These are phyloP conservation scores for Stropharia rugosoannulata DNA, from an alignment of 768 basidiomycete genomes.

Conservation along the genomic window DNA sequence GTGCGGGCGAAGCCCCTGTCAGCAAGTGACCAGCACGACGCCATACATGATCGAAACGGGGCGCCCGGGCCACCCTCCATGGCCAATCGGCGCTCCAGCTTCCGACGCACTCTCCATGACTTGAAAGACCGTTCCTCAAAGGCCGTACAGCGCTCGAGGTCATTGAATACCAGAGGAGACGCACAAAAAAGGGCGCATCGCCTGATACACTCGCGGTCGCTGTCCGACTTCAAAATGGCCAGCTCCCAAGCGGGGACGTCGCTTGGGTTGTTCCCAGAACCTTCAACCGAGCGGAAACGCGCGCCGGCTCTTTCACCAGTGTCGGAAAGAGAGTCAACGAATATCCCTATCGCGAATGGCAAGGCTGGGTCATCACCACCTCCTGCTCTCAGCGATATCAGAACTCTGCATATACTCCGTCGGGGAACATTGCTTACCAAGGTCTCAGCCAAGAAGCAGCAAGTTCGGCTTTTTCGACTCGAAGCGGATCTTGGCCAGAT, in stretches of 20 bases:
- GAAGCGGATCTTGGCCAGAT: constrained; percentile 83
- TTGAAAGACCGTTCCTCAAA: constrained; percentile 1
- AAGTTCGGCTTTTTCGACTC: constrained; percentile 66
- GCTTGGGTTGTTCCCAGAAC: neutral
- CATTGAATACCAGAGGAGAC: neutral
- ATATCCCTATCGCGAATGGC: neutral
- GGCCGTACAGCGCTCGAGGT: neutral
- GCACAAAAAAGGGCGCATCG: neutral
- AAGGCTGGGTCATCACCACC: neutral
- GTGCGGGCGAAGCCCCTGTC: neutral
- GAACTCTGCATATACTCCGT: constrained; percentile 56
- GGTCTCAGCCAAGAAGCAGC: constrained; percentile 76
- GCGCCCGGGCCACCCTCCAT: neutral
- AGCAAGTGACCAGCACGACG: neutral
- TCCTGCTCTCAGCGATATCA: constrained; percentile 10
- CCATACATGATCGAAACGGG: neutral
- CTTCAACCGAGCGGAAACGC: constrained; percentile 1
- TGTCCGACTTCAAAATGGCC: constrained; percentile 28
- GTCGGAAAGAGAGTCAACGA: constrained; percentile 1
- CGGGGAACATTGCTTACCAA: constrained; percentile 79
- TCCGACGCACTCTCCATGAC: constrained; percentile 2
- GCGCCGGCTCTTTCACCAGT: constrained; percentile 11
- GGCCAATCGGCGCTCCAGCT: neutral
- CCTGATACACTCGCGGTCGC: constrained; percentile 7
- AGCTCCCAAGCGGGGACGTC: constrained; percentile 54